These are phyloP conservation scores for Endogone sp. DNA, from an alignment of 192 early-diverging fungal species.

Conservation along the genomic window DNA sequence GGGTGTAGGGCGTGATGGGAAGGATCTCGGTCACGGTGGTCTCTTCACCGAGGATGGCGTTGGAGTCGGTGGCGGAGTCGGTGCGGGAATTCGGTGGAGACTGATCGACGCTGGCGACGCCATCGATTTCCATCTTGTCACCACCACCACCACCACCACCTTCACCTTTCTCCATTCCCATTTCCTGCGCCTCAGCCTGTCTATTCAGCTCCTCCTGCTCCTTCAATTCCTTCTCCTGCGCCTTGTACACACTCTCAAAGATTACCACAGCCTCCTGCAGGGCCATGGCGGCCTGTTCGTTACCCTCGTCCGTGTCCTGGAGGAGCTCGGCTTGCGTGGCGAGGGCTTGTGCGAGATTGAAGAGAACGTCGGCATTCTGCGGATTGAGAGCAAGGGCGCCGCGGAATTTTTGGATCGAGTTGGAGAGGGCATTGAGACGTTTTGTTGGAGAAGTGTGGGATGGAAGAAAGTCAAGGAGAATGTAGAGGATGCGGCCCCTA, in stretches of 20 bases:
- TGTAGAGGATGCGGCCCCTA: slow-evolving; percentile 53
- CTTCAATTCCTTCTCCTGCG: slow-evolving; percentile 44
- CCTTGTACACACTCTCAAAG: slow-evolving; percentile 42
- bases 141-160: neutral
- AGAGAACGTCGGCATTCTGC: slow-evolving; percentile 58
- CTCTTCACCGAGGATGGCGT: slow-evolving; percentile 5
- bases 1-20: slow-evolving; percentile 31
- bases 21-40: slow-evolving; percentile 33
- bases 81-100: slow-evolving; percentile 1
- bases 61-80: neutral
- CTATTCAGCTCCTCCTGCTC: slow-evolving; percentile 19
- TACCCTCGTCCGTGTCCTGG: slow-evolving; percentile 40
- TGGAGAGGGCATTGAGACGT: slow-evolving; percentile 41
- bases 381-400: slow-evolving; percentile 38
- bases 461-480: slow-evolving; percentile 50
- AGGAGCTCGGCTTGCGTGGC: slow-evolving; percentile 51
- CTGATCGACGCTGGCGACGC: neutral
- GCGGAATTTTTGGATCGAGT: slow-evolving; percentile 50
- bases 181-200: slow-evolving; percentile 32
- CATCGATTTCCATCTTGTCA: neutral
- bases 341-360: slow-evolving; percentile 68
- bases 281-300: slow-evolving; percentile 30
- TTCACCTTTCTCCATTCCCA: slow-evolving; percentile 23
- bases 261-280: slow-evolving; percentile 46
- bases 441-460: slow-evolving; percentile 33